Percentiles rank a stretch among this genome's conserved stretches.
These are phyloP conservation scores for Tolypocladium album DNA, from an alignment of 2,329 filamentous ascomycete genomes.

Conservation along the genomic window DNA sequence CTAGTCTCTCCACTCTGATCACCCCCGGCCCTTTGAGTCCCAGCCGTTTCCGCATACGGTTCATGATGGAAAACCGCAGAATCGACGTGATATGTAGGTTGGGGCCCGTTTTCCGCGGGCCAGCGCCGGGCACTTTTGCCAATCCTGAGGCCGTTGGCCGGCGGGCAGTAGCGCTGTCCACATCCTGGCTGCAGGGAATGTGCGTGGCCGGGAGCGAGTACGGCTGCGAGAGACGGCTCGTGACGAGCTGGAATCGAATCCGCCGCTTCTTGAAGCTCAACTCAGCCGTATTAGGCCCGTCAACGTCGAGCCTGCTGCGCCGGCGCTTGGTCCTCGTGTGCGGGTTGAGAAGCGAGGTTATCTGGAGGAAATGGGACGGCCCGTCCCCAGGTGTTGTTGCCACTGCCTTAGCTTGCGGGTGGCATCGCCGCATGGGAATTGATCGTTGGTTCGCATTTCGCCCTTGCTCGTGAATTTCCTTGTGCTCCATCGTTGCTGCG, in stretches of 20 bases:
- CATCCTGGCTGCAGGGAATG: slow-evolving; percentile 41
- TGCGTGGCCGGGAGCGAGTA: slow-evolving; percentile 61
- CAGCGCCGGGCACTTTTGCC: slow-evolving; percentile 8
- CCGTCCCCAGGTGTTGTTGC: neutral
- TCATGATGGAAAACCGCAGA: slow-evolving; percentile 55
- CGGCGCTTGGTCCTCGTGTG: slow-evolving; percentile 32
- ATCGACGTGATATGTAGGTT: slow-evolving; percentile 40
- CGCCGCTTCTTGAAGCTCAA: slow-evolving; percentile 56
- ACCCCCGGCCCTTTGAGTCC: slow-evolving; percentile 3
- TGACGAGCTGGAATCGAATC: slow-evolving; percentile 51
- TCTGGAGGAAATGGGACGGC: slow-evolving; percentile 3
- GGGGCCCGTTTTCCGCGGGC: slow-evolving; percentile 24
- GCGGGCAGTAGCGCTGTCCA: slow-evolving; percentile 19
- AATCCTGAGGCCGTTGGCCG: slow-evolving; percentile 28
- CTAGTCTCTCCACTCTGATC: neutral
- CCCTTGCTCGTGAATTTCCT: neutral
- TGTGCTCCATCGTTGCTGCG: neutral
- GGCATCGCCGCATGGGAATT: neutral
- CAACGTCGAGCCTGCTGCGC: slow-evolving; percentile 45
- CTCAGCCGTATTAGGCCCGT: slow-evolving; percentile 40
- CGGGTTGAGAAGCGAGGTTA: slow-evolving; percentile 4
- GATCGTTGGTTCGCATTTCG: neutral
- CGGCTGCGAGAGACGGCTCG: slow-evolving; percentile 57
- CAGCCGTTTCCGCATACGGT: slow-evolving; percentile 41
- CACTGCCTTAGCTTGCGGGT: neutral